Percentiles rank a stretch among this genome's conserved stretches.
Evolutionary conservation across 495 filamentous ascomycete genomes (phyloP).

Genomic region (Aspergillus asperescens): DNA sequence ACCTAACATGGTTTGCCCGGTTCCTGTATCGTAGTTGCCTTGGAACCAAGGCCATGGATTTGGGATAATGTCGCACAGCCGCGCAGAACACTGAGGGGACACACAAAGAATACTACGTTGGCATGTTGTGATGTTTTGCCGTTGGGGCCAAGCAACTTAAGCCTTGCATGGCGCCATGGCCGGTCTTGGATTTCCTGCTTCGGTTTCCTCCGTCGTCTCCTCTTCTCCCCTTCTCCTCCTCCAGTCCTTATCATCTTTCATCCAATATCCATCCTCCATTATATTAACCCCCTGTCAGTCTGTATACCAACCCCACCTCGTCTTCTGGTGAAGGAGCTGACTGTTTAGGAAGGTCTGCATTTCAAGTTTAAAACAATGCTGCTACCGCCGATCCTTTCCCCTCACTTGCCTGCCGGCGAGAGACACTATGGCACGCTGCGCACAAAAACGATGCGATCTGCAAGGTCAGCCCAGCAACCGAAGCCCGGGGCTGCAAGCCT

Average conservation of each 20-base stretch:
- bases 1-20: too few species aligned
- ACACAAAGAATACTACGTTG: too few species aligned
- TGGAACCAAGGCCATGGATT: too few species aligned
- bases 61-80: too few species aligned
- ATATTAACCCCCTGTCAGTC: background rate
- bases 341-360: conserved; percentile 3
- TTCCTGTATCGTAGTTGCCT: background rate
- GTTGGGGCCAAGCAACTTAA: conserved; percentile 10
- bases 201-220: background rate
- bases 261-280: background rate
- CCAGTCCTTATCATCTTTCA: background rate
- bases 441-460: conserved; percentile 11
- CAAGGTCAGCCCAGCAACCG: conserved; percentile 4
- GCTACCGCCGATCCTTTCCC: conserved; percentile 1
- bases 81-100: too few species aligned
- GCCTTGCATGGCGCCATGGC: conserved; percentile 1
- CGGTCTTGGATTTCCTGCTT: background rate
- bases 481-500: background rate
- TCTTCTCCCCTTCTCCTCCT: background rate
- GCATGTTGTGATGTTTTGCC: too few species aligned
- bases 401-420: background rate
- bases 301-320: background rate
- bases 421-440: background rate
- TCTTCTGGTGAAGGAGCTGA: background rate
- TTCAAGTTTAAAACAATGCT: background rate